phyloP scores from a whole-genome alignment of 139 green algal species.

The Haematococcus lacustris region DNA sequence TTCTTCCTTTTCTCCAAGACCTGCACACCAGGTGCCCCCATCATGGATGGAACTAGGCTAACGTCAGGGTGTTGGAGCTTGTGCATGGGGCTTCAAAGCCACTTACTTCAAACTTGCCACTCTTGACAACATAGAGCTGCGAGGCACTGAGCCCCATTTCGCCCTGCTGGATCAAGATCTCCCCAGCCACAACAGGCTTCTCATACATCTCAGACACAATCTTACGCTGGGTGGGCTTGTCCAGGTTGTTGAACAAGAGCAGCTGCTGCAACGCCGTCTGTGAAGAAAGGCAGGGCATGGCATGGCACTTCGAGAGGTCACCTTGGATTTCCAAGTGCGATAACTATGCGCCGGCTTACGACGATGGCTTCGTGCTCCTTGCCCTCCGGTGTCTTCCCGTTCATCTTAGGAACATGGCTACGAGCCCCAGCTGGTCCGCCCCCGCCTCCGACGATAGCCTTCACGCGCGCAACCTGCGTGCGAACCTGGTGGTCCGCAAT shows the following conservation, averaged over 20 bases:
- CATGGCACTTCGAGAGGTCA: neutral
- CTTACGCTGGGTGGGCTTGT: constrained; percentile 48
- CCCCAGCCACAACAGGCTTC: constrained; percentile 43
- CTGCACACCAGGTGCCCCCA: too few species aligned
- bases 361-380: neutral
- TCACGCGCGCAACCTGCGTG: constrained; percentile 1
- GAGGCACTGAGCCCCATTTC: constrained; percentile 65
- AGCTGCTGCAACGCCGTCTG: constrained; percentile 69
- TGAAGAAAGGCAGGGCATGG: neutral
- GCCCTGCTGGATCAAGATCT: constrained; percentile 90
- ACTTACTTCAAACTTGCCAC: constrained; percentile 79
- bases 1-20: constrained; percentile 47
- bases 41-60: too few species aligned
- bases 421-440: neutral
- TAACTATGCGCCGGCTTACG: neutral
- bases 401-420: neutral
- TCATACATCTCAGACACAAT: constrained; percentile 69
- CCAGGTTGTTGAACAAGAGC: constrained; percentile 77
- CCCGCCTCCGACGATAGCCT: neutral
- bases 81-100: too few species aligned
- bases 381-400: neutral
- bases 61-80: too few species aligned
- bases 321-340: neutral
- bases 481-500: neutral
- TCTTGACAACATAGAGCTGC: constrained; percentile 89